Evolutionary conservation across 805 yeast genomes (phyloP).

Genomic region (Scheffersomyces coipomensis): DNA sequence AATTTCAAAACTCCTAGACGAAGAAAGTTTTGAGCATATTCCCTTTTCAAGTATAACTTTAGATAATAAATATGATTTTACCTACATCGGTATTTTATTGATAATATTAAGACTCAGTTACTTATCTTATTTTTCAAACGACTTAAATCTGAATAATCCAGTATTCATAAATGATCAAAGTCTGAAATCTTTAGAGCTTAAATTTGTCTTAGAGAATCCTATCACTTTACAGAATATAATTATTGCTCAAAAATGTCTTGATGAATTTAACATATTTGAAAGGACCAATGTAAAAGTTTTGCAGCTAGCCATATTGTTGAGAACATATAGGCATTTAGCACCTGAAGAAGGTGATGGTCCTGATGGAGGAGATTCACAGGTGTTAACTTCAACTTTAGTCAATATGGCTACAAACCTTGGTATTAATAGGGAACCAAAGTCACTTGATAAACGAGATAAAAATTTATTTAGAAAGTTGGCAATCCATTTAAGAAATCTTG

Average conservation of each 20-base stretch:
- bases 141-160: slow-evolving; percentile 19
- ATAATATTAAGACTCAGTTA: slow-evolving; percentile 41
- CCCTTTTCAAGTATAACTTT: slow-evolving; percentile 25
- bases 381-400: slow-evolving; percentile 22
- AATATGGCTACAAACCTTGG: slow-evolving; percentile 41
- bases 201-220: slow-evolving; percentile 46
- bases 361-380: slow-evolving; percentile 35
- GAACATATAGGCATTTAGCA: slow-evolving; percentile 30
- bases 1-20: slow-evolving; percentile 42
- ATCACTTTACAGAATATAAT: slow-evolving; percentile 43
- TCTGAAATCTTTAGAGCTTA: slow-evolving; percentile 20
- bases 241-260: slow-evolving; percentile 54
- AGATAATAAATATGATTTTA: slow-evolving; percentile 38
- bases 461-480: slow-evolving; percentile 40
- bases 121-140: slow-evolving; percentile 36
- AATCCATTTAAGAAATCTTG: background rate
- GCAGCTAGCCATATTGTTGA: slow-evolving; percentile 25
- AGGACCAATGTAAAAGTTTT: slow-evolving; percentile 26
- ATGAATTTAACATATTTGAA: slow-evolving; percentile 51
- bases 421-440: slow-evolving; percentile 35
- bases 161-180: slow-evolving; percentile 21
- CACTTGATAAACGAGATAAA: slow-evolving; percentile 14
- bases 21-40: slow-evolving; percentile 18
- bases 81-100: slow-evolving; percentile 37
- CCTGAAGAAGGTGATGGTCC: slow-evolving; percentile 44